These are phyloP conservation scores for Diospyros kaki DNA, from an alignment of 148 eudicot genomes.

Conservation along the genomic window DNA sequence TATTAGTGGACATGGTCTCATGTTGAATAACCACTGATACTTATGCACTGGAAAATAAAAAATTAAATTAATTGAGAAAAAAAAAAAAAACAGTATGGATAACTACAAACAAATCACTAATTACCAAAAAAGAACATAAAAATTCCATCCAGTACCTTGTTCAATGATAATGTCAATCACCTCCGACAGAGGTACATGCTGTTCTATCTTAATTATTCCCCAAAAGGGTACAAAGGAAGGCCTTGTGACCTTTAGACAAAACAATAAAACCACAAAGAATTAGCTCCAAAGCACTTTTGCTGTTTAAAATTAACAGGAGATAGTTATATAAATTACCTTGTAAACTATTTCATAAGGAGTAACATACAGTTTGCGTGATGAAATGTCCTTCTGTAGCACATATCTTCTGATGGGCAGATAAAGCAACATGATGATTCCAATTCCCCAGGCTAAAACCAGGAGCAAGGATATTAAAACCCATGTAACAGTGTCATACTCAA, in stretches of 20 bases:
- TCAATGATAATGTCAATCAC: slow-evolving; percentile 77
- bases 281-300: not conserved
- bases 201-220: slow-evolving; percentile 50
- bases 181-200: slow-evolving; percentile 59
- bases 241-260: slow-evolving; percentile 53
- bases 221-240: slow-evolving; percentile 83
- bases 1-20: not conserved
- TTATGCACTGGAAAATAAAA: not conserved
- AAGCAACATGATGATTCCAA: slow-evolving; percentile 71
- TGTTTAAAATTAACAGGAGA: not conserved
- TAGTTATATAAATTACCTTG: slow-evolving; percentile 38
- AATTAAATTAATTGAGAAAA: not conserved
- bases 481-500: slow-evolving; percentile 73
- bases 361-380: slow-evolving; percentile 69
- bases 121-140: not conserved
- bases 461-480: slow-evolving; percentile 76
- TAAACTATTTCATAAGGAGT: slow-evolving; percentile 66
- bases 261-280: not conserved
- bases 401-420: slow-evolving; percentile 72
- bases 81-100: not conserved
- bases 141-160: slow-evolving; percentile 58
- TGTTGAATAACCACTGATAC: not conserved
- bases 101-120: not conserved
- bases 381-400: slow-evolving; percentile 69
- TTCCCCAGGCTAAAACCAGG: slow-evolving; percentile 90